Evolutionary conservation across 352 stramenopile genomes (phyloP), one percentile per base, ranked within the genome.

Genomic region (Plasmopara viticola): DNA sequence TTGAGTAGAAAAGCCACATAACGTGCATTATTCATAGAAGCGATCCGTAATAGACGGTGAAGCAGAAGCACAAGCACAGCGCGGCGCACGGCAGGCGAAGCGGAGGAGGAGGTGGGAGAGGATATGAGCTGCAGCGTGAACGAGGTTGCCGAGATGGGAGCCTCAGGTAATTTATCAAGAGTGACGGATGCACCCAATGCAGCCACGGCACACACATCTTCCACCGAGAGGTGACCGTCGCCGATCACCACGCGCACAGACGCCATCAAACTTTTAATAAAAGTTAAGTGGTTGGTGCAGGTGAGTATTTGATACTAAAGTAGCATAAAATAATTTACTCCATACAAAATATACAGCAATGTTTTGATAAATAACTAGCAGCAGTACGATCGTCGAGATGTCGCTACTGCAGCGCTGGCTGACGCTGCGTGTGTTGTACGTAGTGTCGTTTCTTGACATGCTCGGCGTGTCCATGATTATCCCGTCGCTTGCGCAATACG

Each of bases 401-500:
- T 9, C 33, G 25, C 28, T 30, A 14, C 12, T 39, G 37, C 25
- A 9, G 9, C 53, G 42, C 40, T 80, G 70, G 61, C 40, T 81
- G 60, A 58, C 58, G 3, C 7, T 60, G 47, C 58, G 68, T 29
- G 72, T 89, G 58, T 72, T 92, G 17, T 92, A 86, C 55, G 60
- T 80, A 20, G 76, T 90, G 42, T 87, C 82, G 7, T 90, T 92
- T 62, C 62, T 92, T 42, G 82, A 92, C 60, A 79, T 92, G 54
- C 47, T 92, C 49, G 80, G 71, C 17, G 78, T 92, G 15, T 92
- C 82, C 41, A 84, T 92, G 77, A 89, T 92, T 59, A 83, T 92
- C 54, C 82, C 82, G 14, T 90, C 82, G 38, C 71, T 92, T 17
- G 59, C 78, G 25, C 81, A 83, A 42, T 87, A 88, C 58, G 62